Conservation (phyloP, 2,329 filamentous ascomycete species). For the Magnaporthales sp. region DNA sequence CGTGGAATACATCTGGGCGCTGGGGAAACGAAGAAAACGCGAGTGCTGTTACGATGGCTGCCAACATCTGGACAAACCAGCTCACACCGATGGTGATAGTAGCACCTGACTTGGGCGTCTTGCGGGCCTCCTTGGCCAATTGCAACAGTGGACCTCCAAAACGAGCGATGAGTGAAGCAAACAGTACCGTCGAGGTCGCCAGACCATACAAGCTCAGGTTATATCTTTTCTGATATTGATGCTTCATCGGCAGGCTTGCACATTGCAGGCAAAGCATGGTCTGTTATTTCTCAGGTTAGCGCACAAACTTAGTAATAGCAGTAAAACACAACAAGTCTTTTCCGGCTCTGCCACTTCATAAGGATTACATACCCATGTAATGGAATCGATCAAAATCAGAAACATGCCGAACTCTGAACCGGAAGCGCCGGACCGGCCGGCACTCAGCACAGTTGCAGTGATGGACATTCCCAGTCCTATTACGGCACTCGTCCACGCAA, state of each 20-base stretch:
- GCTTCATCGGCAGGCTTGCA: slow-evolving; percentile 17
- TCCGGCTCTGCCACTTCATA: not conserved
- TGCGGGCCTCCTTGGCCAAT: slow-evolving; percentile 13
- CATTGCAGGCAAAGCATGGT: slow-evolving; percentile 19
- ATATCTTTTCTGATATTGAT: slow-evolving; percentile 19
- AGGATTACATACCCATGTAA: slow-evolving; percentile 13
- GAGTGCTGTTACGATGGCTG: slow-evolving; percentile 13
- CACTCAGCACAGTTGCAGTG: slow-evolving; percentile 13
- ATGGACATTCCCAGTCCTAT: slow-evolving; percentile 18
- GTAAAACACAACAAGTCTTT: not conserved
- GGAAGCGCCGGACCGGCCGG: not conserved
- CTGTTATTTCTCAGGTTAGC: slow-evolving; percentile 8
- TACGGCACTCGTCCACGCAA: slow-evolving; percentile 15
- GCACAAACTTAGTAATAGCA: slow-evolving; percentile 3
- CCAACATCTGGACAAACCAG: slow-evolving; percentile 17
- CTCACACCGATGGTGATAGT: slow-evolving; percentile 13
- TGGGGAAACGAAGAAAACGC: slow-evolving; percentile 22
- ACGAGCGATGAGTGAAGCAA: slow-evolving; percentile 15
- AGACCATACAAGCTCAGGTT: slow-evolving; percentile 17
- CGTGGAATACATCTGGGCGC: slow-evolving; percentile 23
- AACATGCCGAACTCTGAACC: not conserved
- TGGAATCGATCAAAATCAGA: slow-evolving; percentile 14
- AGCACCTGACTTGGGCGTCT: not conserved
- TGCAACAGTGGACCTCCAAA: slow-evolving; percentile 14
- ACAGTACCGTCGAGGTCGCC: slow-evolving; percentile 15